Conservation (phyloP, 768 basidiomycete species). For the Tricholoma sp. region DNA sequence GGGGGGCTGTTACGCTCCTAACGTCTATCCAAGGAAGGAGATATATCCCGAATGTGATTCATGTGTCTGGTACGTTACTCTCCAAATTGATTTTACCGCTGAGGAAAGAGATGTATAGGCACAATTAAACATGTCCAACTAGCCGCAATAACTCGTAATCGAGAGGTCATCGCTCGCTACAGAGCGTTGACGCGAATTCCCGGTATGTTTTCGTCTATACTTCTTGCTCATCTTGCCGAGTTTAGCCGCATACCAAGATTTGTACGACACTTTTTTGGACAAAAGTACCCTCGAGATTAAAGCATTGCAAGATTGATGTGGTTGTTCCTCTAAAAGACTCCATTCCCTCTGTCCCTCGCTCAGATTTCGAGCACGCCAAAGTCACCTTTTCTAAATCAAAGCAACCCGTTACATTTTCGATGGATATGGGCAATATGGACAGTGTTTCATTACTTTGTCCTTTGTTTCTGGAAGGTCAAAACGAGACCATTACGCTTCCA, state of each 20-base stretch:
- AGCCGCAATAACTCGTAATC: slow-evolving; percentile 70
- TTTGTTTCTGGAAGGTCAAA: no score
- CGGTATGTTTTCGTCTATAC: slow-evolving; percentile 27
- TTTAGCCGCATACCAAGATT: slow-evolving; percentile 52
- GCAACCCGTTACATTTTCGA: no score
- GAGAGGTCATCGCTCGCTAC: slow-evolving; percentile 64
- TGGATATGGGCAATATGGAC: no score
- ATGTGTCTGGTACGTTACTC: slow-evolving; percentile 68
- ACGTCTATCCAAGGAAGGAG: slow-evolving; percentile 51
- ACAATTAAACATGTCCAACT: slow-evolving; percentile 65
- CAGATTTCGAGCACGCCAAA: no score
- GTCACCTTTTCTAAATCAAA: no score
- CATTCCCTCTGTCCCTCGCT: no score
- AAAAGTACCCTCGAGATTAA: slow-evolving; percentile 59
- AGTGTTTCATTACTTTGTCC: no score
- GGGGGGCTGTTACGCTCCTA: slow-evolving; percentile 68
- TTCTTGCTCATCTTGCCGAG: neutral
- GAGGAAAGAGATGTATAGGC: no score
- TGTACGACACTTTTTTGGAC: slow-evolving; percentile 53
- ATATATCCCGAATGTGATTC: slow-evolving; percentile 75
- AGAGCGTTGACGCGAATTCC: slow-evolving; percentile 47
- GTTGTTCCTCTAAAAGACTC: no score
- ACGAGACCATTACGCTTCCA: no score
- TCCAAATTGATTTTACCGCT: no score
- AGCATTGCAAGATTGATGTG: slow-evolving; percentile 53